These are phyloP conservation scores for Spizellomyces sp. DNA, from an alignment of 192 early-diverging fungal species.

Conservation along the genomic window DNA sequence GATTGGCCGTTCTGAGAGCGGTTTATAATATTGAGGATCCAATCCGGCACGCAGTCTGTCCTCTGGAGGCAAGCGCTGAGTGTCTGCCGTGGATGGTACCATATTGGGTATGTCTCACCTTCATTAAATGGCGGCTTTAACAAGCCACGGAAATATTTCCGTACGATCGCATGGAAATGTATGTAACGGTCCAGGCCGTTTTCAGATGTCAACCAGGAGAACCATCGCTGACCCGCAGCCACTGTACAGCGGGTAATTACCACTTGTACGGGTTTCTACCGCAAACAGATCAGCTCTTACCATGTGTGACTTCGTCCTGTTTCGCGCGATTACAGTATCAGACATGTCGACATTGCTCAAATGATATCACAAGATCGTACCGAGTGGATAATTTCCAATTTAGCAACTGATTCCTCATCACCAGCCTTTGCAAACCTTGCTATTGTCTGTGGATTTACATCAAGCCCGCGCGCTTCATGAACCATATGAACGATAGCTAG, in stretches of 20 bases:
- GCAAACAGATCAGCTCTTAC: slow-evolving; percentile 11
- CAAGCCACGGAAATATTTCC: slow-evolving; percentile 52
- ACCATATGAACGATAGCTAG: slow-evolving; percentile 60
- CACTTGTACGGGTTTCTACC: too few relatives aligned
- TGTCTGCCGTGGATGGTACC: too few relatives aligned
- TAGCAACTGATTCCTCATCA: slow-evolving; percentile 55
- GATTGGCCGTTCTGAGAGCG: background rate
- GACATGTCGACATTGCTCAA: too few relatives aligned
- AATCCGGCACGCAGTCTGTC: slow-evolving; percentile 58
- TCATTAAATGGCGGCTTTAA: slow-evolving; percentile 73
- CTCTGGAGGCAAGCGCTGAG: slow-evolving; percentile 7
- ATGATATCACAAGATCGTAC: too few relatives aligned
- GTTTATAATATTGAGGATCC: slow-evolving; percentile 51
- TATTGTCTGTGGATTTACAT: slow-evolving; percentile 70
- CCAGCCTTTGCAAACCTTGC: slow-evolving; percentile 55
- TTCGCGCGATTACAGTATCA: too few relatives aligned
- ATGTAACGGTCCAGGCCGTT: slow-evolving; percentile 38
- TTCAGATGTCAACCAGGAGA: slow-evolving; percentile 47
- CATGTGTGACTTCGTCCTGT: slow-evolving; percentile 54
- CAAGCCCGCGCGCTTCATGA: slow-evolving; percentile 69
- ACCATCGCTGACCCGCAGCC: slow-evolving; percentile 59
- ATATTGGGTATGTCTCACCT: background rate
- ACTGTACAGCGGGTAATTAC: background rate
- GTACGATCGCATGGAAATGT: slow-evolving; percentile 47
- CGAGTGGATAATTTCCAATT: slow-evolving; percentile 56